Conservation (phyloP, 2,329 filamentous ascomycete species). For the Setomelanomma holmii region DNA sequence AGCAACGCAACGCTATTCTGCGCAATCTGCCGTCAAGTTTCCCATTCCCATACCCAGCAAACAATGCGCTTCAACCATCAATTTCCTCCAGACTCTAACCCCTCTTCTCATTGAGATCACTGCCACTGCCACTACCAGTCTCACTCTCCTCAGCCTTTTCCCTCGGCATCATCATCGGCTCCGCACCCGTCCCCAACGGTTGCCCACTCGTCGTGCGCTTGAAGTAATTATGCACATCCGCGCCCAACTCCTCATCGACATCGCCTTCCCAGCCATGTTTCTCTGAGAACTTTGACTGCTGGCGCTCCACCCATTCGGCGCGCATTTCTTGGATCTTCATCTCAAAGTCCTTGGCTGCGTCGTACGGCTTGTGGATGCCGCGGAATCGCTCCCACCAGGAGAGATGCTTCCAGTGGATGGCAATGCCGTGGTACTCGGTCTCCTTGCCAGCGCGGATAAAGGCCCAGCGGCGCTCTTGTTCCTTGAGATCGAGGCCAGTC, state of each 20-base stretch:
- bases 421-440: slow-evolving; percentile 88
- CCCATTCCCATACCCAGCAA: neutral
- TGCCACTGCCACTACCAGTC: slow-evolving; percentile 14
- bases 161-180: slow-evolving; percentile 24
- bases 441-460: slow-evolving; percentile 82
- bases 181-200: slow-evolving; percentile 11
- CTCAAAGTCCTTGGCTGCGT: slow-evolving; percentile 80
- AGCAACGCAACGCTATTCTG: no score
- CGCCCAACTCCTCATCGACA: slow-evolving; percentile 37
- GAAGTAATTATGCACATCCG: slow-evolving; percentile 46
- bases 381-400: slow-evolving; percentile 85
- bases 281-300: slow-evolving; percentile 56
- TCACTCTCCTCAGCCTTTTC: slow-evolving; percentile 26
- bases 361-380: slow-evolving; percentile 81
- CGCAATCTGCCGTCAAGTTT: no score
- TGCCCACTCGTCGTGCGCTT: slow-evolving; percentile 30
- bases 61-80: no score
- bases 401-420: slow-evolving; percentile 87
- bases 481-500: slow-evolving; percentile 93
- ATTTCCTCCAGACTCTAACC: no score
- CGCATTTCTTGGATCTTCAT: slow-evolving; percentile 85
- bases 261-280: slow-evolving; percentile 38
- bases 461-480: slow-evolving; percentile 92
- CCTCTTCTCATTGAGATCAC: neutral
- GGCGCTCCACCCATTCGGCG: slow-evolving; percentile 61